Percentiles rank a stretch among this genome's conserved stretches.
These are phyloP conservation scores for Primulina huaijiensis DNA, from an alignment of 257 asterid genomes.

Conservation along the genomic window DNA sequence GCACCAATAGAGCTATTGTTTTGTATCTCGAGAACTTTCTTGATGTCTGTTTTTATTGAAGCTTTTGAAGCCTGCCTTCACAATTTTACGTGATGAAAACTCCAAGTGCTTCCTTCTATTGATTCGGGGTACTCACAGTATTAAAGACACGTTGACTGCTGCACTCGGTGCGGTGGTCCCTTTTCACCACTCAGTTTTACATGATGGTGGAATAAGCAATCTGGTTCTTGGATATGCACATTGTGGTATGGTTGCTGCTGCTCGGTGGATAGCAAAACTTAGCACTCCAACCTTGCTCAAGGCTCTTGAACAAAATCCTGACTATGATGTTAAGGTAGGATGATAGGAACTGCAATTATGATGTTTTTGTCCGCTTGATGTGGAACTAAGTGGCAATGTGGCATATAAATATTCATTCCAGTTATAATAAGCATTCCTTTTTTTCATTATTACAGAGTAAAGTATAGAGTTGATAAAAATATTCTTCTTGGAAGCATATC, in stretches of 20 bases:
- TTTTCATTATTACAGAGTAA: no score
- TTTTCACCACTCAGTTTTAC: conserved; percentile 77
- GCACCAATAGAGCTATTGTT: not conserved
- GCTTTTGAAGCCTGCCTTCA: conserved; percentile 85
- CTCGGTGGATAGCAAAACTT: conserved; percentile 85
- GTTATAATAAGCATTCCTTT: not conserved
- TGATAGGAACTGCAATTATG: not conserved
- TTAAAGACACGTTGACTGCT: conserved; percentile 79
- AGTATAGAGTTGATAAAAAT: not conserved
- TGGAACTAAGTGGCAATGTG: not conserved
- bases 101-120: conserved; percentile 74
- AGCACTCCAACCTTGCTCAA: conserved; percentile 62
- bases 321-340: conserved; percentile 64
- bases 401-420: not conserved
- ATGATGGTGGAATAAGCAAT: conserved; percentile 74
- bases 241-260: conserved; percentile 96
- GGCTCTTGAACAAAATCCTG: conserved; percentile 66
- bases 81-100: conserved; percentile 58
- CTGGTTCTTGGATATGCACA: conserved; percentile 82
- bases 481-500: not conserved
- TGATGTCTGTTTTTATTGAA: conserved; percentile 34
- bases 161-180: conserved; percentile 92
- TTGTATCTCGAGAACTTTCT: conserved; percentile 18
- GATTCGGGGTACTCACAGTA: conserved; percentile 87
- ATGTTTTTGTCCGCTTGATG: not conserved